Base-by-base conservation (phyloP, 2,329 filamentous ascomycete genomes). In the Claviceps sp. region DNA sequence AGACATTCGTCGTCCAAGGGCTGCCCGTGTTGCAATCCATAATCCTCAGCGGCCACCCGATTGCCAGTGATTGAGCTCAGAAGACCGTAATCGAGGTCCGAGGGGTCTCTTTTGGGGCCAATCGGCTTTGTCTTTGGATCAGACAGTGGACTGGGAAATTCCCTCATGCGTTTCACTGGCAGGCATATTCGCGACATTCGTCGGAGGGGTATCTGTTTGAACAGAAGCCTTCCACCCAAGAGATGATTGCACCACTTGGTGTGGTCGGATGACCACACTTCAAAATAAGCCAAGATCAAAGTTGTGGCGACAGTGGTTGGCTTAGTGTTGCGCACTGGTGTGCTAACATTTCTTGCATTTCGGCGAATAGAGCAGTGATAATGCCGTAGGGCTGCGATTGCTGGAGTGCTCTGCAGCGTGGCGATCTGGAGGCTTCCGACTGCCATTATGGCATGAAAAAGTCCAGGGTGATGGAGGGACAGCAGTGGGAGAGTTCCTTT, bases 161-260 rank as follows among this genome's bases (percentile, higher is more conserved):
- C 62, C 64, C 57, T 60, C 46, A 61, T 54, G 40, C 64, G 74
- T 69, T 76, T 87, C 55, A 85, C 71, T 0, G 77, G 74, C 55
- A 90, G 77, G 54, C 89, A 82, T 51, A 82, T 77, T 52, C 78
- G 79, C 0, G 86, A 87, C 72, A 90, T 84, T 1, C 80, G 76
- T 10, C 77, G 76, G 55, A 89, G 87, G 48, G 93, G 85, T 43
- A 94, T 85, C 63, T 97, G 90, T 50, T 80, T 78, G 26, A 97
- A 76, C 34, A 97, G 75, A 56, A 90, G 85, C 42, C 85, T 82
- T 10, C 89, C 87, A 13, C 93, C 93, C 47, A 87, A 81, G 40
- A 97, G 73, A 68, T 97, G 93, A 56, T 87, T 91, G 61, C 87
- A 93, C 93, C 93, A 98, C 65, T 95, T 95, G 52, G 85, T 82